Evolutionary conservation across 2,329 filamentous ascomycete genomes (phyloP).

Genomic region (Chaetomium olivaceum): DNA sequence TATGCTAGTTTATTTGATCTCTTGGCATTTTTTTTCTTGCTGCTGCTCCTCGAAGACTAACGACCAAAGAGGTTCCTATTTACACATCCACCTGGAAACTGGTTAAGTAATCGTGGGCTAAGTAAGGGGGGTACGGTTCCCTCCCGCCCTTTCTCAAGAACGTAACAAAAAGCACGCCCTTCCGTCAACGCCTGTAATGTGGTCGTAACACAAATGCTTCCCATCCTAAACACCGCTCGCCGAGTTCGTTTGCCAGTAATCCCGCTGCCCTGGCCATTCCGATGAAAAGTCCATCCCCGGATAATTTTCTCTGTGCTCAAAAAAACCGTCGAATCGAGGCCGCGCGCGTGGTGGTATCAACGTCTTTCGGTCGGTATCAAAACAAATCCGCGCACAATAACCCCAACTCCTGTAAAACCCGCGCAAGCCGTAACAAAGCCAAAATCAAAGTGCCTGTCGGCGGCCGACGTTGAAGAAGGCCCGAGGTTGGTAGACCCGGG

Average conservation of each 20-base stretch:
- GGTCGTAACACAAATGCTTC: conserved; percentile 18
- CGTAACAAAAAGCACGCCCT: conserved; percentile 8
- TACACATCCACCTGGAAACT: conserved; percentile 14
- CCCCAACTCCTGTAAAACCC: conserved; percentile 15
- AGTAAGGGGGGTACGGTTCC: not conserved
- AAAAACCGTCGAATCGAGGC: conserved; percentile 18
- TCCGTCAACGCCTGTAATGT: conserved; percentile 18
- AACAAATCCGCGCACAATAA: conserved; percentile 12
- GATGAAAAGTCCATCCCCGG: conserved; percentile 1
- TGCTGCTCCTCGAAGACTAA: conserved; percentile 10
- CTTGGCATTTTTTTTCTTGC: conserved; percentile 4
- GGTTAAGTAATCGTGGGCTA: not conserved
- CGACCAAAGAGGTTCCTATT: conserved; percentile 18
- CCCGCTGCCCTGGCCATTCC: conserved; percentile 8
- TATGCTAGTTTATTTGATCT: not conserved
- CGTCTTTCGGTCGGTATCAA: conserved; percentile 15
- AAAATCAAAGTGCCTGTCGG: conserved; percentile 5
- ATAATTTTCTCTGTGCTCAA: conserved; percentile 15
- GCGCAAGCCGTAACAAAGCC: conserved; percentile 7
- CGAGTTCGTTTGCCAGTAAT: conserved; percentile 9
- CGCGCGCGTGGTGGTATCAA: conserved; percentile 27
- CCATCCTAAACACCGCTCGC: conserved; percentile 16
- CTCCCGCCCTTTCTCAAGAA: not conserved
- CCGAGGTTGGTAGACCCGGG: not conserved
- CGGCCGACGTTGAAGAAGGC: not conserved